Percentiles rank a stretch among this genome's conserved stretches.
Conservation (phyloP, 1,284 basidiomycete genomes). For the Agaricales sp. region DNA sequence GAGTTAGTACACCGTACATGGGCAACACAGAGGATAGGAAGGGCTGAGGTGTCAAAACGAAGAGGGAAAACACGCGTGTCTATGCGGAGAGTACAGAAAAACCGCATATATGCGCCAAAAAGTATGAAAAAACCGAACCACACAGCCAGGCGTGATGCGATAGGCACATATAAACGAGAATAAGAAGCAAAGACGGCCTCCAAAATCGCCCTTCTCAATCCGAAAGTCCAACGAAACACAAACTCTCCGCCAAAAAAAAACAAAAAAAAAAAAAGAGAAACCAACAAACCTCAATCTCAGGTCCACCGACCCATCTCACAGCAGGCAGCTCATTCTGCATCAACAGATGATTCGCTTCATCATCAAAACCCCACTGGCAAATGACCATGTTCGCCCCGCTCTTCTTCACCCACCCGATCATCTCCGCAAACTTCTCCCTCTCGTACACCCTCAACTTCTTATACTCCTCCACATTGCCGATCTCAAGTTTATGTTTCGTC, state of each 20-base stretch:
- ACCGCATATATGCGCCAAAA: too few relatives aligned
- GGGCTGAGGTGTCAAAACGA: too few relatives aligned
- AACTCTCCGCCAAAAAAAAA: too few relatives aligned
- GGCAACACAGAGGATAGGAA: too few relatives aligned
- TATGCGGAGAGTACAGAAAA: too few relatives aligned
- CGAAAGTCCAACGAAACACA: too few relatives aligned
- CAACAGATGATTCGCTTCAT: slow-evolving; percentile 96
- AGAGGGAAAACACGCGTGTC: too few relatives aligned
- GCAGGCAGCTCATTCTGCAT: slow-evolving; percentile 98
- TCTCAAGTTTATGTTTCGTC: slow-evolving; percentile 99
- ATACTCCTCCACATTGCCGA: slow-evolving; percentile 97
- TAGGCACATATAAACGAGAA: too few relatives aligned
- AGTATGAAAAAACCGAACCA: too few relatives aligned
- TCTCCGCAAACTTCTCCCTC: slow-evolving; percentile 90
- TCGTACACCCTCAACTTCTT: slow-evolving; percentile 93
- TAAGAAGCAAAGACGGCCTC: too few relatives aligned
- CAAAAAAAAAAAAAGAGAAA: neutral
- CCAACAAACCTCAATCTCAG: slow-evolving; percentile 84
- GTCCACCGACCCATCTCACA: slow-evolving; percentile 98
- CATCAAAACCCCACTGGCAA: slow-evolving; percentile 99
- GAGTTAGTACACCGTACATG: neutral
- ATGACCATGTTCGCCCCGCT: slow-evolving; percentile 98
- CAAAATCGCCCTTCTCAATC: too few relatives aligned
- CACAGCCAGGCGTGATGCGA: too few relatives aligned
- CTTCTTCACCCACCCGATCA: slow-evolving; percentile 97